Base-by-base conservation (phyloP, 805 yeast species). In the Wickerhamomyces tratensis region DNA sequence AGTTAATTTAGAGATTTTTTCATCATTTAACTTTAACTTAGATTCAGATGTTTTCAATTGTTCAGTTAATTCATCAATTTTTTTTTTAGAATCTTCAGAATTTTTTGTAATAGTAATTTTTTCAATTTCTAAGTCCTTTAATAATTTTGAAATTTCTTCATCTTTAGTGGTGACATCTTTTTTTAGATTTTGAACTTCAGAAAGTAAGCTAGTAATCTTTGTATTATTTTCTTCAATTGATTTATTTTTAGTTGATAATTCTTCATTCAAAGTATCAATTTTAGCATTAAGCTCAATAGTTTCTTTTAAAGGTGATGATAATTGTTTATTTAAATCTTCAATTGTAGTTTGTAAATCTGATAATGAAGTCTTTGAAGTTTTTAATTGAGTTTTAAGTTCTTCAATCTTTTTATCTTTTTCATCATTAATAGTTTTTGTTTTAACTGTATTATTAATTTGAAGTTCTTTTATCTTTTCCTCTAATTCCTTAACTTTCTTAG, bases 201-300 rank as follows among this genome's bases (percentile, higher is more conserved):
- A 11, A 13, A 38, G 31, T 11, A 41, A 35, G 20, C 41, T 31
- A 5, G 33, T 20, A 12, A 40, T 25, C 13, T 13, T 33, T 15
- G 13, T n/a, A 14, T 14, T 13, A 3, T 25, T 37, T 36, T 40
- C 33, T 30, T 29, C 13, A 9, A 30, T 30, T 27, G 36, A 29
- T 25, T 29, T 11, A 9, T 7, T 29, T 4, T 29, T 29, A 11
- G 31, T 9, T 29, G 31, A 29, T 7, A 29, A 20, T 26, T 42
- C 36, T 34, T 44, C 39, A 15, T 38, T 37, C 37, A 49, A 42
- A 25, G 39, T 41, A 25, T 44, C 49, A 38, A 44, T 35, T 41
- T 53, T 49, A 10, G 33, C 30, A 7, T 39, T 39, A 29, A 26
- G 15, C 14, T 30, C 40, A 29, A 29, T 35, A 39, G 36, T 38